Evolutionary conservation across 352 stramenopile genomes (phyloP), one percentile per base, ranked within the genome.

Genomic region (Phytopythium vexans): DNA sequence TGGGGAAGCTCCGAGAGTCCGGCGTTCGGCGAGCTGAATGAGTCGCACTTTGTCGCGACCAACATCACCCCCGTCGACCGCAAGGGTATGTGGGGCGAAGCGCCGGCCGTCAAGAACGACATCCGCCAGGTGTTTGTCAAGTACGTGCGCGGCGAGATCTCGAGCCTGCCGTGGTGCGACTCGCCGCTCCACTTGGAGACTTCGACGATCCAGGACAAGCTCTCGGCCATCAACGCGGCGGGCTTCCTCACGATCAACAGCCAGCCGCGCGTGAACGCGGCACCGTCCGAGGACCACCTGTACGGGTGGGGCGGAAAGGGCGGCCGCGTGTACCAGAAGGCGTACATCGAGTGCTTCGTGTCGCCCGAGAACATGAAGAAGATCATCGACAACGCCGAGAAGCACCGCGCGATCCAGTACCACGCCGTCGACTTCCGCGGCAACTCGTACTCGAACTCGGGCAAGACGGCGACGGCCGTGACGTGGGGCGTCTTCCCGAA

Each of bases 401-500:
- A 77, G 61, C 86, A 98, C 68, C 71, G 62, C 48, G 89, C 78
- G 49, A 77, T 94, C 56, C 82, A 94, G 61, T 97, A 96, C 71
- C 86, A 97, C 57, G 93, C 93, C 36, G 82, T 98, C 49, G 84
- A 98, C 70, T 60, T 82, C 8, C 75, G 82, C 14, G 92, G 91
- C n/a, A 78, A 96, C 55, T 96, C 82, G 62, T 96, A 86, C 77
- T 96, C 70, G 39, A 98, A 96, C 57, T 83, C 78, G 58, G 73
- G 73, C 73, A 81, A 95, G 62, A 90, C 89, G 14, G 89, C 95
- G 9, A 98, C 97, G 52, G 96, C 96, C 21, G 82, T 99, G 27
- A 99, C 97, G 14, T 99, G 97, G 97, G 97, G 97, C 34, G 95
- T 98, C 4, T 99, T 99, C 70, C 97, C 96, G 14, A 93, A 97